phyloP scores from a whole-genome alignment of 768 basidiomycete species.

The Strobilomyces echinocephalus region DNA sequence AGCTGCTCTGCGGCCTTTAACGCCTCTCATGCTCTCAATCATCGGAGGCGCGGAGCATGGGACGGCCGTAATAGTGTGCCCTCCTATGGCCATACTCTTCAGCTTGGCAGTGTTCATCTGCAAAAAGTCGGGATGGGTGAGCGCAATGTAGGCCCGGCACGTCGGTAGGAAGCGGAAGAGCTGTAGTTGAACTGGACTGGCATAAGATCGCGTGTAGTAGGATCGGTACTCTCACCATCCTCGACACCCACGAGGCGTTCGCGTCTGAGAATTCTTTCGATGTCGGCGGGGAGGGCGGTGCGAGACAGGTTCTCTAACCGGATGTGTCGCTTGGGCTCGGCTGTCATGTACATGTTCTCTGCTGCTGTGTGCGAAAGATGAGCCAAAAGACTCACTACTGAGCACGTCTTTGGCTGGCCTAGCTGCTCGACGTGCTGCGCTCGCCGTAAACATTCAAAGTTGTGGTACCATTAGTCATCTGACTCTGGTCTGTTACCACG shows the following conservation, averaged over 20 bases:
- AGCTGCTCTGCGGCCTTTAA: constrained; percentile 37
- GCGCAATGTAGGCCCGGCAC: constrained; percentile 52
- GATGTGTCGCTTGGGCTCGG: constrained; percentile 37
- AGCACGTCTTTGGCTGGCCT: constrained; percentile 5
- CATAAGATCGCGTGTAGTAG: constrained; percentile 6
- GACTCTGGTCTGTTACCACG: constrained; percentile 23
- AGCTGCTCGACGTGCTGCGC: constrained; percentile 20
- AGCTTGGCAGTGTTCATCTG: constrained; percentile 40
- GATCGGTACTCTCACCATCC: constrained; percentile 26
- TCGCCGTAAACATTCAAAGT: constrained; percentile 18
- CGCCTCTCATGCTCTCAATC: constrained; percentile 33
- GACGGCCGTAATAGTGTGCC: constrained; percentile 37
- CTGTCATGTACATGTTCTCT: constrained; percentile 11
- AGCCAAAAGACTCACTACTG: constrained; percentile 11
- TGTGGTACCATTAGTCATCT: constrained; percentile 19
- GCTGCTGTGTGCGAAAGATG: neutral
- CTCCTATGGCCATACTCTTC: constrained; percentile 41
- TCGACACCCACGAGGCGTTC: constrained; percentile 43
- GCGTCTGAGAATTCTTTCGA: constrained; percentile 42
- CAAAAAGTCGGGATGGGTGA: constrained; percentile 45
- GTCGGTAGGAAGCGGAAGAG: constrained; percentile 60
- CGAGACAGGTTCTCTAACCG: constrained; percentile 46
- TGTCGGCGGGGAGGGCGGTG: constrained; percentile 51
- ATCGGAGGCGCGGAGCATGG: constrained; percentile 26
- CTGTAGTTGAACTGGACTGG: constrained; percentile 47